These are phyloP conservation scores for Kwoniella sp. DNA, from an alignment of 768 basidiomycete species.

Conservation along the genomic window DNA sequence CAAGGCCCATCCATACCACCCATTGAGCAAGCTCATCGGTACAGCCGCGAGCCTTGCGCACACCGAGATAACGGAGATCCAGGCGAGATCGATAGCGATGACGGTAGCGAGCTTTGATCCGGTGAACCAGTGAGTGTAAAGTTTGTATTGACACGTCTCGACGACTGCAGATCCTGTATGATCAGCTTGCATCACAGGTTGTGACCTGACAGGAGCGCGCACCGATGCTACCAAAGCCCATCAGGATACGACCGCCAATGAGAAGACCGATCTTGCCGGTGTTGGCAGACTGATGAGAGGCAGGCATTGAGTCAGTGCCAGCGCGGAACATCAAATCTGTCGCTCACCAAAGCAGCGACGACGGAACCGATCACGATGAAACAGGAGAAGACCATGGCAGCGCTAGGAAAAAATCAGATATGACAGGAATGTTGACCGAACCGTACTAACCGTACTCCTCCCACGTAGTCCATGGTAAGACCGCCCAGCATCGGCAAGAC, in stretches of 20 bases:
- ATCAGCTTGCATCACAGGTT: background rate
- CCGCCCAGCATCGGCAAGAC: conserved; percentile 45
- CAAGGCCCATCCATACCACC: conserved; percentile 46
- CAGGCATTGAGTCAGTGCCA: too few species aligned
- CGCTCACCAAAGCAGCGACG: conserved; percentile 24
- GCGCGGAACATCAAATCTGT: background rate
- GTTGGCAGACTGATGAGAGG: conserved; percentile 25
- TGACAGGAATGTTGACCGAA: background rate
- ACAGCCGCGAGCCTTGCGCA: conserved; percentile 34
- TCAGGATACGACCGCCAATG: conserved; percentile 38
- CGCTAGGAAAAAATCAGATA: too few species aligned
- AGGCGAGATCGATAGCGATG: conserved; percentile 42
- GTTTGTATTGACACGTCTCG: conserved; percentile 37
- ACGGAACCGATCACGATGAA: conserved; percentile 41
- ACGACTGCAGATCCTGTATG: conserved; percentile 27
- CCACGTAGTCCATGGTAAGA: conserved; percentile 45
- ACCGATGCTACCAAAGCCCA: conserved; percentile 44
- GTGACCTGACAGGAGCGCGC: too few species aligned
- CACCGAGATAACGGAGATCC: conserved; percentile 32
- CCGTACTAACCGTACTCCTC: conserved; percentile 31
- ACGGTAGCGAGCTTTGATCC: conserved; percentile 30
- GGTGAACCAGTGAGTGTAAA: conserved; percentile 43
- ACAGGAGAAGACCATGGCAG: conserved; percentile 31
- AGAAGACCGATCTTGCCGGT: conserved; percentile 20
- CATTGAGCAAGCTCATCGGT: conserved; percentile 39